Evolutionary conservation across 768 basidiomycete species (phyloP).

Genomic region (Xerocomellus chrysenteron): DNA sequence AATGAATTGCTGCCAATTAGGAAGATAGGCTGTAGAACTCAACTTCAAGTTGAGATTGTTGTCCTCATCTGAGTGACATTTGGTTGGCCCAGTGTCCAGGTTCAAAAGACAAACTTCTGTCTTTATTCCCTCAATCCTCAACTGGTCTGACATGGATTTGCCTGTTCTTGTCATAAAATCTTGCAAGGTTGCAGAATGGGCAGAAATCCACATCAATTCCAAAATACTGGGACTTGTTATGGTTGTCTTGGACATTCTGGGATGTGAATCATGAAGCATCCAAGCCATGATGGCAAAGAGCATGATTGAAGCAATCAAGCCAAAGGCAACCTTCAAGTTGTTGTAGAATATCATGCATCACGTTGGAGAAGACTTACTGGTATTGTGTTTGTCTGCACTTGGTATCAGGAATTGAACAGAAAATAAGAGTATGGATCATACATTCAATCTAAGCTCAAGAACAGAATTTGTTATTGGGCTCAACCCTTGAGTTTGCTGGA

Average conservation of each 20-base stretch:
- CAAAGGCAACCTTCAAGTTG: neutral
- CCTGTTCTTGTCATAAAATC: neutral
- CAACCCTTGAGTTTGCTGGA: too few species aligned
- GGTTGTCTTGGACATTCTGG: neutral
- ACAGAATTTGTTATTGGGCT: neutral
- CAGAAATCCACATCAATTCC: neutral
- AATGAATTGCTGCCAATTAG: neutral
- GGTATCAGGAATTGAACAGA: neutral
- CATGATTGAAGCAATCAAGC: neutral
- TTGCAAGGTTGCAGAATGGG: neutral
- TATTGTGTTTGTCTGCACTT: neutral
- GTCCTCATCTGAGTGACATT: neutral
- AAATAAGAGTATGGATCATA: neutral
- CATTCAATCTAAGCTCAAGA: neutral
- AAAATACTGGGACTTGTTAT: neutral
- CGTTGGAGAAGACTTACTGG: neutral
- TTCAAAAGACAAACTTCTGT: neutral
- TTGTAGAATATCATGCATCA: neutral
- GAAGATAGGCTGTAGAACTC: neutral
- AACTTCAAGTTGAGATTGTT: neutral
- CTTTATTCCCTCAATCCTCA: neutral
- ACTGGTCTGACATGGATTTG: neutral
- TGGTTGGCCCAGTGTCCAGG: neutral
- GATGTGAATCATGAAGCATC: neutral
- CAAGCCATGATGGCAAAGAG: neutral